Conservation (phyloP, 192 early-diverging fungal genomes). For the Chytriomyces sp. region DNA sequence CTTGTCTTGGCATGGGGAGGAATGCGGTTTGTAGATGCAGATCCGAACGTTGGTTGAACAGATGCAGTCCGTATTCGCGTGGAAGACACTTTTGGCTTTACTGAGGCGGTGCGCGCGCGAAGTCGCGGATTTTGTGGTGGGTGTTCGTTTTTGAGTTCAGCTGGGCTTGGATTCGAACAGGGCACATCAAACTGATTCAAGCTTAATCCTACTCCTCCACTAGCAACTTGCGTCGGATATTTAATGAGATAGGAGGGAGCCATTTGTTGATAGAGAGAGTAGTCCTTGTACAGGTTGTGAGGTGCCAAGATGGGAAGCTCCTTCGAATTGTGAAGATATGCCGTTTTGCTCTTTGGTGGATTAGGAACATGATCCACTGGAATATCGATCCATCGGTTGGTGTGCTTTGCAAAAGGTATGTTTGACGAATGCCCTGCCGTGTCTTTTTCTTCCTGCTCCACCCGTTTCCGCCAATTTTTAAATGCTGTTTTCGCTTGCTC, state of each 20-base stretch:
- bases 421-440: background rate
- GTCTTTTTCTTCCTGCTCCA: background rate
- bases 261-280: conserved; percentile 6
- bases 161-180: background rate
- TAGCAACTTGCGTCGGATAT: conserved; percentile 20
- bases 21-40: too few species aligned
- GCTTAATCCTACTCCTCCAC: conserved; percentile 12
- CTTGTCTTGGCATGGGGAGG: too few species aligned
- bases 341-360: background rate
- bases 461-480: background rate
- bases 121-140: too few species aligned
- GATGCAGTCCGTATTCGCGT: background rate
- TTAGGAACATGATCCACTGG: background rate
- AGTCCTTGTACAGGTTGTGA: conserved; percentile 18
- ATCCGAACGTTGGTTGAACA: too few species aligned
- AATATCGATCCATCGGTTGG: conserved; percentile 27
- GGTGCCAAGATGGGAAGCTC: conserved; percentile 7
- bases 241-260: conserved; percentile 13
- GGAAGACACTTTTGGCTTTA: background rate
- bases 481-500: background rate
- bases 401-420: conserved; percentile 1
- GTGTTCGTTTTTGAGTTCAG: too few species aligned
- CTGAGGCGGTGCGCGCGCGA: background rate
- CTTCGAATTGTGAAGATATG: background rate
- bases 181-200: background rate